Percentiles rank a stretch among this genome's conserved stretches.
Conservation (phyloP, 164 flowering plant genomes). For the Paratinospora sagittata region DNA sequence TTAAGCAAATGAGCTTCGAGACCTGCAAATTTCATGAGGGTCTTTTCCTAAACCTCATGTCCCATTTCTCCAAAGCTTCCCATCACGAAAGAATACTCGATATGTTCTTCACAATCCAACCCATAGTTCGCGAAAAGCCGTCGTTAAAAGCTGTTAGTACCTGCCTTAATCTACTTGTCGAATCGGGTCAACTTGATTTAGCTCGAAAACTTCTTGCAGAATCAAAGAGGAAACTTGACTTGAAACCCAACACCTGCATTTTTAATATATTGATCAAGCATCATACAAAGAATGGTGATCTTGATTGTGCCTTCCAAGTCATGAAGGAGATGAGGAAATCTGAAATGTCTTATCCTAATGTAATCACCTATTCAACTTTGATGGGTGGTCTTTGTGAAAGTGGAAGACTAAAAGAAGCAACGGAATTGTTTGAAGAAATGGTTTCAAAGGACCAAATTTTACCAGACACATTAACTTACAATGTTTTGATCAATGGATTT, state of each 20-base stretch:
- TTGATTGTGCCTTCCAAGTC: conserved; percentile 61
- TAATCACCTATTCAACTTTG: conserved; percentile 82
- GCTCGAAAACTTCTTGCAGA: conserved; percentile 46
- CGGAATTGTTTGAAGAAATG: conserved; percentile 87
- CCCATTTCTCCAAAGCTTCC: conserved; percentile 50
- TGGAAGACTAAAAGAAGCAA: conserved; percentile 63
- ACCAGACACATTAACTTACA: conserved; percentile 78
- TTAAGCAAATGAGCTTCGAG: conserved; percentile 72
- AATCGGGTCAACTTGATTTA: conserved; percentile 49
- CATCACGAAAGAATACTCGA: conserved; percentile 58
- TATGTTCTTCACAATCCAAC: conserved; percentile 52
- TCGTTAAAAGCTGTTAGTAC: conserved; percentile 84
- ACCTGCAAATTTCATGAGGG: conserved; percentile 84
- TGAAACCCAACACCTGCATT: conserved; percentile 80
- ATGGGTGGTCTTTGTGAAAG: conserved; percentile 59
- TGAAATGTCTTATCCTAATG: conserved; percentile 49
- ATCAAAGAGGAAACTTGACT: conserved; percentile 29
- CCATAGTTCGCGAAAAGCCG: conserved; percentile 62
- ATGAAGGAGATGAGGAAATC: conserved; percentile 67
- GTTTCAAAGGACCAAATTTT: conserved; percentile 53
- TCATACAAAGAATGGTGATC: conserved; percentile 66
- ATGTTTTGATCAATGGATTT: conserved; percentile 70
- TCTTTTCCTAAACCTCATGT: conserved; percentile 73
- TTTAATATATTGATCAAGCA: conserved; percentile 80
- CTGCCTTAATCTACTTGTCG: conserved; percentile 75